Conservation (phyloP, 73 alveolate species). For the Paramecium tetraurelia region DNA sequence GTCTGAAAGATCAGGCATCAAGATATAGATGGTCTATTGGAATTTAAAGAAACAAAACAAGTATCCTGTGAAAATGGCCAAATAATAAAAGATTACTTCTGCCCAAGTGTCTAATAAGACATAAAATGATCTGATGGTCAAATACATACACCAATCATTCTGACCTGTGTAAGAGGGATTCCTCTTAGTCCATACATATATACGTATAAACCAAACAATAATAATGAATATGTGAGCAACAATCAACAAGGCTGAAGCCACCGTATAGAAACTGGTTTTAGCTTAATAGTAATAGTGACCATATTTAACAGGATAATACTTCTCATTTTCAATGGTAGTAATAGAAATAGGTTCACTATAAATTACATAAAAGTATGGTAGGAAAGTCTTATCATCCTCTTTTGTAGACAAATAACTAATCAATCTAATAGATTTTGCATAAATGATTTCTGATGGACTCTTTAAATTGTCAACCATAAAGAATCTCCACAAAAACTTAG, state of each 20-base stretch:
- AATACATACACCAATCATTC: conserved; percentile 61
- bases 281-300: conserved; percentile 65
- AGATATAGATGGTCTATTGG: conserved; percentile 79
- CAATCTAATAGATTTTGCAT: conserved; percentile 63
- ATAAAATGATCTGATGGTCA: conserved; percentile 63
- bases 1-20: conserved; percentile 73
- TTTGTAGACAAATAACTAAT: conserved; percentile 59
- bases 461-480: conserved; percentile 66
- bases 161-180: conserved; percentile 68
- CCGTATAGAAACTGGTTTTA: conserved; percentile 56
- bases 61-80: conserved; percentile 83
- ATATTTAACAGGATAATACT: conserved; percentile 27
- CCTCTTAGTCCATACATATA: conserved; percentile 78
- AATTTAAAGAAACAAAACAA: conserved; percentile 88
- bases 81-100: conserved; percentile 79
- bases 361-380: conserved; percentile 65
- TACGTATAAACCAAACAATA: conserved; percentile 64
- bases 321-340: background rate
- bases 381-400: conserved; percentile 64
- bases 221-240: conserved; percentile 51
- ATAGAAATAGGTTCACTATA: conserved; percentile 10
- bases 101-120: conserved; percentile 77
- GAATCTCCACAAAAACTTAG: conserved; percentile 72
- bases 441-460: conserved; percentile 66
- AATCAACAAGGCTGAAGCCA: conserved; percentile 57